A percentile compares a stretch with the other conserved stretches of the same genome.
Conservation (phyloP, 2,329 filamentous ascomycete species). For the Hymenoscyphus salicellus region DNA sequence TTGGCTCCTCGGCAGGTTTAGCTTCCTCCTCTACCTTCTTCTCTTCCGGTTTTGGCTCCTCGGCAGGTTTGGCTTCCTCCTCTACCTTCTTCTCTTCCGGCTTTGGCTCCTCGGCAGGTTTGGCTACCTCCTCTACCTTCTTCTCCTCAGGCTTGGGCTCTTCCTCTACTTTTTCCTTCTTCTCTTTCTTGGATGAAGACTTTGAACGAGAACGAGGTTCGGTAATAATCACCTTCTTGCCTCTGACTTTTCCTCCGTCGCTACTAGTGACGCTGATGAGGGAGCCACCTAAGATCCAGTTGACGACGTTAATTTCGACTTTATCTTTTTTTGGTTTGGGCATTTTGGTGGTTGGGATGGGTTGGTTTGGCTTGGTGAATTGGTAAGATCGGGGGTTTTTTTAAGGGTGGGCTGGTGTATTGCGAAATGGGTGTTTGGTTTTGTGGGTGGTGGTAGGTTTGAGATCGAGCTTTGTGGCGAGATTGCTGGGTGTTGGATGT, state of each 20-base stretch:
- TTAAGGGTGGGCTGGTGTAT: too few relatives aligned
- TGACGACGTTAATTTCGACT: neutral
- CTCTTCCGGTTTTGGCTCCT: too few relatives aligned
- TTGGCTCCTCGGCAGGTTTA: too few relatives aligned
- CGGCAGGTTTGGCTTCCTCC: neutral
- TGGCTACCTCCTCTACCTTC: neutral
- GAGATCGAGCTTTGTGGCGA: neutral
- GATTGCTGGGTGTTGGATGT: neutral
- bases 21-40: too few relatives aligned
- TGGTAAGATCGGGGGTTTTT: neutral
- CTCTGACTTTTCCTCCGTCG: neutral
- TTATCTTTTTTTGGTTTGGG: neutral
- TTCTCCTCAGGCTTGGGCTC: neutral
- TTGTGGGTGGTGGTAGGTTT: neutral
- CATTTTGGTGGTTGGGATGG: neutral
- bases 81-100: neutral
- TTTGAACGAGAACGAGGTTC: neutral
- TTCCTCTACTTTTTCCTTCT: neutral
- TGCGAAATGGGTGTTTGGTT: neutral
- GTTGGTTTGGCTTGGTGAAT: too few relatives aligned
- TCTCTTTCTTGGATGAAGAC: neutral
- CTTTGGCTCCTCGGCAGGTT: neutral
- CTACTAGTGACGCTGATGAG: neutral
- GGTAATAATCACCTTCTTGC: neutral
- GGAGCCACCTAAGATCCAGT: slow-evolving; percentile 1